phyloP scores from a whole-genome alignment of 179 eudicot species.

The Gypsophila paniculata region DNA sequence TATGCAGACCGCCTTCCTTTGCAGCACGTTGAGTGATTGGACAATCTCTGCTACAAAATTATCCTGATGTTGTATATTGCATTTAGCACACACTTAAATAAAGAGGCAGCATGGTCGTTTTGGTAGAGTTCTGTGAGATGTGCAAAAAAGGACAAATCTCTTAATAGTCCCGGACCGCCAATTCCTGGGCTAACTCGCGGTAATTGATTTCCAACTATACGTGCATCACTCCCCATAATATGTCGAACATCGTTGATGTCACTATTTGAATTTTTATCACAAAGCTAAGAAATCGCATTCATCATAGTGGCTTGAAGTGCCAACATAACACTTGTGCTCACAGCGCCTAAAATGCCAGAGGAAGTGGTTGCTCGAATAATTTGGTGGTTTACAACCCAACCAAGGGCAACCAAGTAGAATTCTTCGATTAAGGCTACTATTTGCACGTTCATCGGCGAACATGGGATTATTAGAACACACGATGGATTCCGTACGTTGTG shows the following conservation, averaged over 20 bases:
- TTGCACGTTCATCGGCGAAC: background rate
- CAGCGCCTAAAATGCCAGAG: background rate
- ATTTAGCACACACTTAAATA: background rate
- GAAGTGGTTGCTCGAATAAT: background rate
- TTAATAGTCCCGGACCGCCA: too few relatives aligned
- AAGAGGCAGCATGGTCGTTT: background rate
- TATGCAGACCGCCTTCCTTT: background rate
- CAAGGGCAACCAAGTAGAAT: background rate
- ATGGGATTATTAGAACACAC: background rate
- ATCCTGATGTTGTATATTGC: background rate
- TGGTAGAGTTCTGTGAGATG: background rate
- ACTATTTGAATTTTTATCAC: background rate
- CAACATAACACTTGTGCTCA: background rate
- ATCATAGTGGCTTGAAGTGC: background rate
- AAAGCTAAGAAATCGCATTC: background rate
- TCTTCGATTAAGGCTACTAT: background rate
- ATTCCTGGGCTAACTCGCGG: too few relatives aligned
- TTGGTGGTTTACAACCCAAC: background rate
- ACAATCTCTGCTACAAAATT: background rate
- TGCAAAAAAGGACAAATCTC: background rate
- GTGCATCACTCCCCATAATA: background rate
- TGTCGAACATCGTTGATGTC: background rate
- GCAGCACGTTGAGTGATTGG: background rate
- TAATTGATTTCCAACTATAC: too few relatives aligned
- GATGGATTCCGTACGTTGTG: background rate